These are phyloP conservation scores for Pseudogymnoascus sp. DNA, from an alignment of 2,329 filamentous ascomycete genomes.

Conservation along the genomic window DNA sequence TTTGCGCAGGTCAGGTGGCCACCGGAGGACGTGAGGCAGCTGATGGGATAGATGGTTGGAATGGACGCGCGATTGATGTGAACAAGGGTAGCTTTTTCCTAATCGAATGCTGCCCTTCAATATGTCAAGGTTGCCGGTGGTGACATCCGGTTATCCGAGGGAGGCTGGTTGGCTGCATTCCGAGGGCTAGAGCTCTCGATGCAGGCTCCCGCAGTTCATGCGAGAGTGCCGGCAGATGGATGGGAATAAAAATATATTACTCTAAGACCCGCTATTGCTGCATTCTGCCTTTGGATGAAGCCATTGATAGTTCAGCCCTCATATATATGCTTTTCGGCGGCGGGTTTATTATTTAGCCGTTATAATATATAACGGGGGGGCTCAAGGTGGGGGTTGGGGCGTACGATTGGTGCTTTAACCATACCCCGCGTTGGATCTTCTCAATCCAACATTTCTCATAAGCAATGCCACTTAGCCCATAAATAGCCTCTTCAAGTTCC, in stretches of 20 bases:
- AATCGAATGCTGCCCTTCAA: background rate
- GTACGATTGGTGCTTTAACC: constrained; percentile 4
- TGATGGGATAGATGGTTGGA: constrained; percentile 65
- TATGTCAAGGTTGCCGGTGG: background rate
- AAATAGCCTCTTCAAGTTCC: constrained; percentile 8
- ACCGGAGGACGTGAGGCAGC: constrained; percentile 80
- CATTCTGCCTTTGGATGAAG: background rate
- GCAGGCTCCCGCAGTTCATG: background rate
- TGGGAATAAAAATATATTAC: background rate
- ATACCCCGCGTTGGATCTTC: background rate
- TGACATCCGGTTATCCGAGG: background rate
- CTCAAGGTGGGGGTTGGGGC: background rate
- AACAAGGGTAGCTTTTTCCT: background rate
- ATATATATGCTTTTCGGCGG: background rate
- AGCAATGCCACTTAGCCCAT: constrained; percentile 6
- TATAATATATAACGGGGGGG: background rate
- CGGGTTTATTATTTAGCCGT: constrained; percentile 8
- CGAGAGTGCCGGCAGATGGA: background rate
- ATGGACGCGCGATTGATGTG: background rate
- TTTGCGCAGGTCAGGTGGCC: constrained; percentile 97
- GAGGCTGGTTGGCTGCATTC: background rate
- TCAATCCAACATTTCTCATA: background rate
- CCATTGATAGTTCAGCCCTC: background rate
- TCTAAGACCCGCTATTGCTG: background rate
- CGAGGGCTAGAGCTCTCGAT: background rate